A percentile compares a stretch with the other conserved stretches of the same genome.
These are phyloP conservation scores for Catunica adiposa DNA, from an alignment of 2,329 filamentous ascomycete species.

Conservation along the genomic window DNA sequence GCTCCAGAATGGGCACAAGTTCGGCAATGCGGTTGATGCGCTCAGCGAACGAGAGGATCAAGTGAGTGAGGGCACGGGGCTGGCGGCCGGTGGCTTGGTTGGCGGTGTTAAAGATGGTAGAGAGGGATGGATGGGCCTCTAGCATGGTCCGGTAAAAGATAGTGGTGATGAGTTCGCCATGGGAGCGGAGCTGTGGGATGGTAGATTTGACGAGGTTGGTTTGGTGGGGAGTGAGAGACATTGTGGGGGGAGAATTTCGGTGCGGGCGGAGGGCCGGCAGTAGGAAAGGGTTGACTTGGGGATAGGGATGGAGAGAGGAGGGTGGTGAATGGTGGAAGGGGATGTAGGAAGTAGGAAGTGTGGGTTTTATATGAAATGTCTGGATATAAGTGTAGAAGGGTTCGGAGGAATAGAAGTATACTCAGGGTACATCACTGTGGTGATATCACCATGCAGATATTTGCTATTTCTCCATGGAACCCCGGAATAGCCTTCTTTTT, in stretches of 20 bases:
- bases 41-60: slow-evolving; percentile 55
- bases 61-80: slow-evolving; percentile 48
- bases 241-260: slow-evolving; percentile 17
- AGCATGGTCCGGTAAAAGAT: slow-evolving; percentile 59
- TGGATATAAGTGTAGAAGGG: no score
- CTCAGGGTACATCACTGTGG: no score
- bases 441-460: neutral
- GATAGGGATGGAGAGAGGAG: neutral
- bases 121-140: slow-evolving; percentile 43
- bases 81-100: slow-evolving; percentile 54
- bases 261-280: neutral
- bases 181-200: slow-evolving; percentile 50
- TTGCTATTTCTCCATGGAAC: no score
- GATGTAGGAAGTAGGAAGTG: neutral
- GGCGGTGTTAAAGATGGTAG: slow-evolving; percentile 53
- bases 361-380: no score
- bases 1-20: slow-evolving; percentile 40
- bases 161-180: slow-evolving; percentile 53
- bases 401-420: no score
- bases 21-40: slow-evolving; percentile 54
- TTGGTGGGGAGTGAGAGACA: slow-evolving; percentile 45
- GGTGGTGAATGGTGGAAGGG: neutral
- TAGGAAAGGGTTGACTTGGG: neutral
- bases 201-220: slow-evolving; percentile 60
- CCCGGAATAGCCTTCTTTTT: no score